Conservation (phyloP, 2,329 filamentous ascomycete genomes). For the Phialophora macrospora region DNA sequence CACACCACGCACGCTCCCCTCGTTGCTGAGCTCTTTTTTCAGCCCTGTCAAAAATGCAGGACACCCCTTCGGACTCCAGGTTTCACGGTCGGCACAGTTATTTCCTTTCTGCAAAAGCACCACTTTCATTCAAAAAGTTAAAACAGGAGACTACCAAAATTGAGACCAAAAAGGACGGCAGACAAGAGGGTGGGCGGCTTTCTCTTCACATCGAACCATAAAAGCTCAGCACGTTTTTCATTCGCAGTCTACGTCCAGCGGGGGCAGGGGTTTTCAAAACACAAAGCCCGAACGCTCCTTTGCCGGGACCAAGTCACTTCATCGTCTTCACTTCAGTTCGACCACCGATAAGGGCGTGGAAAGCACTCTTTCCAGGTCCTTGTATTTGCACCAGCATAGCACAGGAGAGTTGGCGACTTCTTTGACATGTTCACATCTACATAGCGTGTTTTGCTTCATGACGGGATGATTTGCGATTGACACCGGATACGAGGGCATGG, state of each 20-base stretch:
- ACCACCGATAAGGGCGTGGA: conserved; percentile 4
- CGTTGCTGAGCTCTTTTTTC: not conserved
- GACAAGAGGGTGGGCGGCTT: conserved; percentile 28
- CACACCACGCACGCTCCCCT: not conserved
- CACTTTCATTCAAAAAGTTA: conserved; percentile 22
- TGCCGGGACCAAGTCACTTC: conserved; percentile 2
- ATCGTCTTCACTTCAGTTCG: conserved; percentile 11
- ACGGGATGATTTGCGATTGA: conserved; percentile 16
- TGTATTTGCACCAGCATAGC: conserved; percentile 25
- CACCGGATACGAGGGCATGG: conserved; percentile 16
- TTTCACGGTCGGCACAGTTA: conserved; percentile 21
- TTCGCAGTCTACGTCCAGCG: conserved; percentile 3
- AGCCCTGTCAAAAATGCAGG: not conserved
- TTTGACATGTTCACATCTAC: conserved; percentile 15
- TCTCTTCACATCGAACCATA: conserved; percentile 24
- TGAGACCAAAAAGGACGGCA: conserved; percentile 20
- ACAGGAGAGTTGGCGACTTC: conserved; percentile 23
- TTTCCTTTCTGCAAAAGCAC: conserved; percentile 23
- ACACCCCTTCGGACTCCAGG: conserved; percentile 14
- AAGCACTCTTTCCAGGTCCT: conserved; percentile 6
- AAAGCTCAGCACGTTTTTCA: conserved; percentile 26
- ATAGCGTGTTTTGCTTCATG: conserved; percentile 18
- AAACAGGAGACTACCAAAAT: conserved; percentile 18
- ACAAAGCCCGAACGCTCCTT: not conserved
- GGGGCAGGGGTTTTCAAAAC: not conserved